A percentile compares a stretch with the other conserved stretches of the same genome.
phyloP scores from a whole-genome alignment of 305 asterid species.

The Nicotiana rustica region DNA sequence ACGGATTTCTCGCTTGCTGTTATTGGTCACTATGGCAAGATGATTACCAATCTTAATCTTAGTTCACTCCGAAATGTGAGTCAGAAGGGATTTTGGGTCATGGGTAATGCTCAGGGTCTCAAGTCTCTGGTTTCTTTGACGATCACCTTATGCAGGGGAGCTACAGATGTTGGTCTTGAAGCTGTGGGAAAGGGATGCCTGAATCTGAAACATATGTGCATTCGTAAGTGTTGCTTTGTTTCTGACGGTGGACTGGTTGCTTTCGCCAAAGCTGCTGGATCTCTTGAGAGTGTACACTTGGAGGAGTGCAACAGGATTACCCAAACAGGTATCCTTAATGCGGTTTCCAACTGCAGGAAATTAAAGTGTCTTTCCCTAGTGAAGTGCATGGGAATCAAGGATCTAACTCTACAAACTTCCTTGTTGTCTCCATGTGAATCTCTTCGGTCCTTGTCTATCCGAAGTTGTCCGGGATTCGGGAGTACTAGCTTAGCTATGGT shows the following conservation, averaged over 20 bases:
- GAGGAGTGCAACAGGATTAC: conserved; percentile 94
- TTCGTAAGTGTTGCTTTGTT: conserved; percentile 78
- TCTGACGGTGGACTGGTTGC: conserved; percentile 83
- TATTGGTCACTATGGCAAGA: conserved; percentile 80
- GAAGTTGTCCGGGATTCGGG: conserved; percentile 84
- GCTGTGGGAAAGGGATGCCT: conserved; percentile 75
- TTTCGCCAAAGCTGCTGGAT: conserved; percentile 64
- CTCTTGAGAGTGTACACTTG: conserved; percentile 73
- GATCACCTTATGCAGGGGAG: conserved; percentile 71
- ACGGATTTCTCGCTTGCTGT: conserved; percentile 82
- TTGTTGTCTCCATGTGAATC: conserved; percentile 71
- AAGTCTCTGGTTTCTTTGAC: conserved; percentile 61
- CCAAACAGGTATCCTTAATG: conserved; percentile 65
- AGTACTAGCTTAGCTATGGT: conserved; percentile 73
- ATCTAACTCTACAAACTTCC: conserved; percentile 53
- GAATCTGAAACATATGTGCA: conserved; percentile 61
- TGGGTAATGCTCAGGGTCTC: conserved; percentile 84
- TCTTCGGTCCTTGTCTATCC: conserved; percentile 70
- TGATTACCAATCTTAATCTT: conserved; percentile 65
- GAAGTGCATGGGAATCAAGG: conserved; percentile 87
- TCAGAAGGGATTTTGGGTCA: conserved; percentile 95
- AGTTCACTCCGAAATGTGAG: conserved; percentile 79
- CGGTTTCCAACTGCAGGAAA: conserved; percentile 68
- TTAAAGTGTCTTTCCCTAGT: conserved; percentile 71
- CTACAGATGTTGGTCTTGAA: conserved; percentile 76